These are phyloP conservation scores for Elongisporangium undulatum DNA, from an alignment of 352 stramenopile species.

Conservation along the genomic window DNA sequence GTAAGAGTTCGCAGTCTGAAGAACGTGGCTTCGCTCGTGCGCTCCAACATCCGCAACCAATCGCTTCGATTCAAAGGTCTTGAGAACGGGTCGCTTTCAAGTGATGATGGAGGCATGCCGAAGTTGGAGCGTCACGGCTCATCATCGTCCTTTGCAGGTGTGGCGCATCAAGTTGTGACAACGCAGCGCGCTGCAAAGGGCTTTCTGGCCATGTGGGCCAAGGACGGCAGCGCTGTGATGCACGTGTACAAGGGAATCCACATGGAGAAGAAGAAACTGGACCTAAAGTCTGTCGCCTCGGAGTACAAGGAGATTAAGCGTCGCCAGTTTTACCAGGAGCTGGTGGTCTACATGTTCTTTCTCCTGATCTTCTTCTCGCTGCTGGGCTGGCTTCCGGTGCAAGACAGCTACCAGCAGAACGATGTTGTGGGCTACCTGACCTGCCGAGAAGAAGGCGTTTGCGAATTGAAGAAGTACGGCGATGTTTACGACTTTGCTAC, in stretches of 20 bases:
- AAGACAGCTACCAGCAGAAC: constrained; percentile 84
- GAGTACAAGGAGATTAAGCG: constrained; percentile 89
- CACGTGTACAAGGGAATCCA: constrained; percentile 82
- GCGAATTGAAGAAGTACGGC: constrained; percentile 65
- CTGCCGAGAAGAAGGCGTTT: constrained; percentile 76
- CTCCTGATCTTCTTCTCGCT: constrained; percentile 74
- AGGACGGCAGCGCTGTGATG: constrained; percentile 29
- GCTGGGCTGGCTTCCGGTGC: constrained; percentile 70
- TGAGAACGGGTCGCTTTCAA: constrained; percentile 6
- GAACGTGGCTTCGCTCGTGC: constrained; percentile 61
- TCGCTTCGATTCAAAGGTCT: constrained; percentile 11
- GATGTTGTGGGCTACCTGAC: constrained; percentile 75
- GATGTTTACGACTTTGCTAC: constrained; percentile 79
- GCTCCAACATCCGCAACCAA: constrained; percentile 44
- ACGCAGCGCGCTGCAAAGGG: constrained; percentile 60
- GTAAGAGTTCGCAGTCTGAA: constrained; percentile 25
- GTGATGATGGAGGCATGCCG: not conserved
- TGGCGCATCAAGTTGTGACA: constrained; percentile 73
- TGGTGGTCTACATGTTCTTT: constrained; percentile 83
- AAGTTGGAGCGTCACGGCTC: constrained; percentile 6
- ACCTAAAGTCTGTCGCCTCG: constrained; percentile 60
- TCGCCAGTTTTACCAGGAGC: constrained; percentile 85
- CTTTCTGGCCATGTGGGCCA: constrained; percentile 77
- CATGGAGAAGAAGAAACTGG: constrained; percentile 89
- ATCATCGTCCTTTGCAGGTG: constrained; percentile 58